These are phyloP conservation scores for Phytophthora citrophthora DNA, from an alignment of 352 stramenopile species.

Conservation along the genomic window DNA sequence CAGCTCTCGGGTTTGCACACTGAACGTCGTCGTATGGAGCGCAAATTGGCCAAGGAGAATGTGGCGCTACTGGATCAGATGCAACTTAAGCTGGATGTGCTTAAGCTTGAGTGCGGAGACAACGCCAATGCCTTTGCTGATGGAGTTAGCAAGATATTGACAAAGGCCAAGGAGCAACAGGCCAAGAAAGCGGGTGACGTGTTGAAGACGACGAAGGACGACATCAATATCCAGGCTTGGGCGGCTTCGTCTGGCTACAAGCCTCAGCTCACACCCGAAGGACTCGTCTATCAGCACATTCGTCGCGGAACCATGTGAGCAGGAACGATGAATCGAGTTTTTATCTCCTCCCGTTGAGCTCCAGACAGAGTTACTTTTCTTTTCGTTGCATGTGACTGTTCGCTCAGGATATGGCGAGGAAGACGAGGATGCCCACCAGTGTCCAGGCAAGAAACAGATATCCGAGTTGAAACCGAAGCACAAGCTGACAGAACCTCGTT, in stretches of 20 bases:
- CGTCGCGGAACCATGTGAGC: conserved; percentile 79
- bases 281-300: conserved; percentile 72
- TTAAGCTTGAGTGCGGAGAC: conserved; percentile 59
- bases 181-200: conserved; percentile 53
- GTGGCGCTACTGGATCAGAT: conserved; percentile 73
- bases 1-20: conserved; percentile 69
- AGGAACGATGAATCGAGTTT: conserved; percentile 2
- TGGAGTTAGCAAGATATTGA: conserved; percentile 51
- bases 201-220: conserved; percentile 63
- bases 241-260: conserved; percentile 35
- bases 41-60: conserved; percentile 79
- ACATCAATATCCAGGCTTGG: conserved; percentile 62
- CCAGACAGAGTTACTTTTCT: conserved; percentile 11
- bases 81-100: conserved; percentile 63
- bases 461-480: conserved; percentile 12
- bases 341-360: conserved; percentile 11
- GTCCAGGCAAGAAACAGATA: conserved; percentile 25
- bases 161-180: conserved; percentile 65
- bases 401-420: conserved; percentile 4
- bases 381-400: conserved; percentile 18
- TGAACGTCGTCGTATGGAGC: conserved; percentile 79
- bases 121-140: conserved; percentile 71
- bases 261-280: conserved; percentile 52
- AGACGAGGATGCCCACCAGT: background rate
- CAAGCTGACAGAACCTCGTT: background rate